phyloP scores from a whole-genome alignment of 192 early-diverging fungal species.

The Backusella psychrophila region DNA sequence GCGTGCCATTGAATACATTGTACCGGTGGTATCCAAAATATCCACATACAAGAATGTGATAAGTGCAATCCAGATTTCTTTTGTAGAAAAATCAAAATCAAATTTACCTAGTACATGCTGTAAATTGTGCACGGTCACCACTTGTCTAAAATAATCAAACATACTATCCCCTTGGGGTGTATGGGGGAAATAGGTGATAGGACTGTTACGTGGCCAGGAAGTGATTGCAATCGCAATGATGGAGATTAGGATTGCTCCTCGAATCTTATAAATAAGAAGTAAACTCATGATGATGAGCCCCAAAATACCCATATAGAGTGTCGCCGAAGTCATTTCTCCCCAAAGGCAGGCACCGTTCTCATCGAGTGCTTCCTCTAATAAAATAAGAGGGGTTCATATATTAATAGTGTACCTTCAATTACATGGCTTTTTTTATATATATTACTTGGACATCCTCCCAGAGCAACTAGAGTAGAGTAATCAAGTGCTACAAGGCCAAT shows the following conservation, averaged over 20 bases:
- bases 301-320: constrained; percentile 41
- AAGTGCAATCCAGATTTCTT: constrained; percentile 75
- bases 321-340: constrained; percentile 63
- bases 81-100: constrained; percentile 55
- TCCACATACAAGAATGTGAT: constrained; percentile 84
- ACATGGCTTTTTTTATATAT: background rate
- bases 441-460: constrained; percentile 58
- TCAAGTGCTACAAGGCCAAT: constrained; percentile 69
- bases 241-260: constrained; percentile 69
- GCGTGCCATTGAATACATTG: constrained; percentile 83
- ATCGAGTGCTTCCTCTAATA: constrained; percentile 44
- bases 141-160: constrained; percentile 70
- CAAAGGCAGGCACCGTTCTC: constrained; percentile 52
- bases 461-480: constrained; percentile 62
- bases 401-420: no score
- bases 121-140: constrained; percentile 38
- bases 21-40: constrained; percentile 83
- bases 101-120: constrained; percentile 50
- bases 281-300: constrained; percentile 67
- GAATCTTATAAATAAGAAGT: constrained; percentile 58
- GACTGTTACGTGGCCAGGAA: constrained; percentile 68
- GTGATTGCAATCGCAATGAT: constrained; percentile 67
- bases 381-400: background rate
- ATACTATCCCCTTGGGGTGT: constrained; percentile 52
- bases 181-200: constrained; percentile 76